These are phyloP conservation scores for Diacronema lutheri DNA, from an alignment of 78 protist species.

Conservation along the genomic window DNA sequence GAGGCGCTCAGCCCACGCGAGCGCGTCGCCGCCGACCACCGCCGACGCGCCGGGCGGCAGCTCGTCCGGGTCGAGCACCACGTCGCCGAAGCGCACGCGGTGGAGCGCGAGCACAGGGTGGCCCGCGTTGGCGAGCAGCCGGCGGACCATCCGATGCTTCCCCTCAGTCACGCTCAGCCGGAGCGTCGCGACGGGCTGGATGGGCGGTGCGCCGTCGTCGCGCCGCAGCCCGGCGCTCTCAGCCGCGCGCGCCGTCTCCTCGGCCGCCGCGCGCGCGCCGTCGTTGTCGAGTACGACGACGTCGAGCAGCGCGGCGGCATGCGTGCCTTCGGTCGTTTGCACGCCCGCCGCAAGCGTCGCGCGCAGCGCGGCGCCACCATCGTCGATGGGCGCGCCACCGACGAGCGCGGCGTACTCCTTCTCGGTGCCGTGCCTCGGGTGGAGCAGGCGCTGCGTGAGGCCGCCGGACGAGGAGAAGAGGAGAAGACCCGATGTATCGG, in stretches of 20 bases:
- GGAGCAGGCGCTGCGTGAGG: slow-evolving; percentile 15
- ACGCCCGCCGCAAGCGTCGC: neutral
- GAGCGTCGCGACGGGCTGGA: neutral
- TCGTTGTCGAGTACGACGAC: neutral
- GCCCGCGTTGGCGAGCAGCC: neutral
- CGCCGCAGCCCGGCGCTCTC: too few species aligned
- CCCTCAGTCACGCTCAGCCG: neutral
- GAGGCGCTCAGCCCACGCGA: too few species aligned
- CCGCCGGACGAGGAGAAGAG: neutral
- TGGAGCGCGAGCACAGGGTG: slow-evolving; percentile 8
- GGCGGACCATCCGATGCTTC: slow-evolving; percentile 16
- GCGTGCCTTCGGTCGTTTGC: neutral
- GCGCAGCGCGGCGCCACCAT: neutral
- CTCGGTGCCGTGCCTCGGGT: neutral
- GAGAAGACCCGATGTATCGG: neutral
- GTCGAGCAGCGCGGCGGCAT: neutral
- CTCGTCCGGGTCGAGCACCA: neutral
- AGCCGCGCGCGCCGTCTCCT: too few species aligned
- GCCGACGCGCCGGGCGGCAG: too few species aligned
- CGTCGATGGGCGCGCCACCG: neutral
- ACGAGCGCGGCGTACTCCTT: slow-evolving; percentile 1
- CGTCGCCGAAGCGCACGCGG: neutral
- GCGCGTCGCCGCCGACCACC: too few species aligned
- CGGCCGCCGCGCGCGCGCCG: too few species aligned
- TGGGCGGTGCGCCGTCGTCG: too few species aligned